These are phyloP conservation scores for Meira miltonrushii DNA, from an alignment of 1,284 basidiomycete genomes.

Conservation along the genomic window DNA sequence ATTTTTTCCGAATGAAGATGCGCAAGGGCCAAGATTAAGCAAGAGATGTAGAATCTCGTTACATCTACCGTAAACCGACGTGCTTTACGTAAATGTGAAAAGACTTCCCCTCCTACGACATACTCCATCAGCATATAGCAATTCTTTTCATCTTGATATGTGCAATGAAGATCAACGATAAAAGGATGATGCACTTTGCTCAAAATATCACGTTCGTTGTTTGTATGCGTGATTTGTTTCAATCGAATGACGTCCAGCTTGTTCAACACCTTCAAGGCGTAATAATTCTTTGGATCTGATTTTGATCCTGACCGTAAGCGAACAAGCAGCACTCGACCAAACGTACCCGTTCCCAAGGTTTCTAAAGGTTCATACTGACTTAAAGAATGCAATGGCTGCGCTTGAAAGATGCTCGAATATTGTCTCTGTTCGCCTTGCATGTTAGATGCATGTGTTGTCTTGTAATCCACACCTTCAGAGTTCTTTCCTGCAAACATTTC, in stretches of 20 bases:
- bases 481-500: no score
- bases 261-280: constrained; percentile 58
- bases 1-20: constrained; percentile 43
- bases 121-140: constrained; percentile 60
- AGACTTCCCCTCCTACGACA: constrained; percentile 58
- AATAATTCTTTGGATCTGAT: constrained; percentile 43
- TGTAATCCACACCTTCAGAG: no score
- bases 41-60: constrained; percentile 58
- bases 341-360: constrained; percentile 39
- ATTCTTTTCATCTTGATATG: constrained; percentile 56
- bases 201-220: constrained; percentile 58
- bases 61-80: constrained; percentile 57
- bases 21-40: constrained; percentile 57
- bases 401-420: no score
- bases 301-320: constrained; percentile 18
- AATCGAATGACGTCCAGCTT: constrained; percentile 58
- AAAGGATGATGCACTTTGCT: constrained; percentile 41
- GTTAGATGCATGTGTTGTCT: no score
- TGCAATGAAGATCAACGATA: constrained; percentile 33
- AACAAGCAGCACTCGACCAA: constrained; percentile 41
- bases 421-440: no score
- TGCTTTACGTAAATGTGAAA: constrained; percentile 55
- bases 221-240: constrained; percentile 61
- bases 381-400: neutral
- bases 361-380: constrained; percentile 6